Evolutionary conservation across 2,329 filamentous ascomycete species (phyloP), one percentile per base, ranked within the genome.

Genomic region (Aaosphaeria pasadenensis): DNA sequence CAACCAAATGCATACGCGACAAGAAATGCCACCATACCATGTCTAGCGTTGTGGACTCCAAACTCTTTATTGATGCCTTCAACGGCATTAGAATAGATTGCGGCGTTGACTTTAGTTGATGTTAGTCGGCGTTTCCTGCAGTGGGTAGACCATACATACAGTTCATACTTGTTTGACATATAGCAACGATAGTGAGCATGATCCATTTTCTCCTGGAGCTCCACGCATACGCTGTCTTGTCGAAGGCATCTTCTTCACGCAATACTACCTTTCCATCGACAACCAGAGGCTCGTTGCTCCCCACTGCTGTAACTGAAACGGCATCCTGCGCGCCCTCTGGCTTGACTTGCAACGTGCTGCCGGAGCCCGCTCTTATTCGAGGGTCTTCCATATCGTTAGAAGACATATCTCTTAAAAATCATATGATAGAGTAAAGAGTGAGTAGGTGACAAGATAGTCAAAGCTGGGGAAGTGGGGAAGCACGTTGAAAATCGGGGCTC

Each of bases 1-100:
- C 89, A 94, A 28, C 89, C 89, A 62, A 94, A 90, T 30, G 88
- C 89, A 64, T 94, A 94, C 1, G 85, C 67, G 39, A 94, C 79
- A 41, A 94, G 72, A 72, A 91, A 94, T 55, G 90, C 83, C 74
- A 87, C 85, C 57, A 88, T 86, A 60, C 88, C 89, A 6, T 57
- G 54, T 33, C 72, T 54, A 64, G 75, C 54, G 68, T 74, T 47
- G 58, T 66, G 85, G 52, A 91, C 82, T 44, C 72, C 57, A 59
- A 88, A 92, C 49, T 89, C 76, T 24, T 84, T 72, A 0, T 81
- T 74, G 30, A 82, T 74, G 13, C 71, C 72, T 44, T 51, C 61
- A 32, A 81, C 73, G 1, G 74, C 78, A 50, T 79, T 82, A 17
- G 76, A 74, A 56, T 80, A 82, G 9, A 82, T 69, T 2, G 76